phyloP scores from a whole-genome alignment of 495 filamentous ascomycete genomes.

The Cladorrhinum samala region DNA sequence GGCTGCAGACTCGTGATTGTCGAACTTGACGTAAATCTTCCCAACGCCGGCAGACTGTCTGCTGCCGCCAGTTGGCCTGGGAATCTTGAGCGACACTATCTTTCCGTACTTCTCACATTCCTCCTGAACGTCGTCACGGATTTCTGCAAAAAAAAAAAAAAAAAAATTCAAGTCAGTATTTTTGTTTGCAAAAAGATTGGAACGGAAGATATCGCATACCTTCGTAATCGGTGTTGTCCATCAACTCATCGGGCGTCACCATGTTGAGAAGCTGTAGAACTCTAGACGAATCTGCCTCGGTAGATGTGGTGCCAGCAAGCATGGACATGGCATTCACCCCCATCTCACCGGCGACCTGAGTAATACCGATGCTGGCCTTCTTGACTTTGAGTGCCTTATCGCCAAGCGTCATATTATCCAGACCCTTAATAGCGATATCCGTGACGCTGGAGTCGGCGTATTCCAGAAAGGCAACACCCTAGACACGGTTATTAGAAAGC shows the following conservation, averaged over 20 bases:
- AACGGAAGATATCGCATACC: constrained; percentile 44
- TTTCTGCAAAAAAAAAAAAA: constrained; percentile 54
- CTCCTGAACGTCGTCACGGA: constrained; percentile 82
- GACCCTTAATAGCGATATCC: constrained; percentile 79
- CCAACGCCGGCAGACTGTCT: constrained; percentile 82
- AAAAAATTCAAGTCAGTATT: background rate
- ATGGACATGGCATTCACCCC: constrained; percentile 98
- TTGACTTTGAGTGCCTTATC: constrained; percentile 78
- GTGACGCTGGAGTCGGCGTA: constrained; percentile 74
- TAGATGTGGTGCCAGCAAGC: constrained; percentile 87
- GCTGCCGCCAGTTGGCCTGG: constrained; percentile 74
- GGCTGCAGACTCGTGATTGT: constrained; percentile 67
- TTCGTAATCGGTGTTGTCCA: constrained; percentile 91
- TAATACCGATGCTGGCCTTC: constrained; percentile 85
- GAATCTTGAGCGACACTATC: constrained; percentile 82
- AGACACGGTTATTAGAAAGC: constrained; percentile 12
- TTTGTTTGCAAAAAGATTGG: constrained; percentile 16
- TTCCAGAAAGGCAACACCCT: constrained; percentile 98
- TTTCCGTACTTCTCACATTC: constrained; percentile 88
- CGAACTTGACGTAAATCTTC: constrained; percentile 96
- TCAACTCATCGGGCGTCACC: constrained; percentile 92
- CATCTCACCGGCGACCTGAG: constrained; percentile 88
- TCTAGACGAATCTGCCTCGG: constrained; percentile 65
- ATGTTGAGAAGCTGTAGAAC: constrained; percentile 94
- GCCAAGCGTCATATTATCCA: constrained; percentile 88